Evolutionary conservation across 176 grass and related monocot species (phyloP), one percentile per base, ranked within the genome.

Genomic region (Raddia distichophylla): DNA sequence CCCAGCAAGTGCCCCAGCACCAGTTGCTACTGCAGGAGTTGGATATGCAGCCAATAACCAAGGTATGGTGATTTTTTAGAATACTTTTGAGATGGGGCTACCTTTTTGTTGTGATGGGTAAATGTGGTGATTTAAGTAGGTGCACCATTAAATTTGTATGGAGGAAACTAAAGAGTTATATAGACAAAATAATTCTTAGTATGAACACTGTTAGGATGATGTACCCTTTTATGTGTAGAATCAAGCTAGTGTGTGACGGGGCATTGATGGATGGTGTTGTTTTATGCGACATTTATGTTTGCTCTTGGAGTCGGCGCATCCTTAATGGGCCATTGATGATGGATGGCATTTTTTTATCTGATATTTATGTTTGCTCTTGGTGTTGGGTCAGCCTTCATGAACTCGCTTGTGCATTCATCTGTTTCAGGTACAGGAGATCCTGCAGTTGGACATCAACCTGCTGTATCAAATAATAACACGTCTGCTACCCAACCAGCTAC

Each of bases 391-490:
- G 20, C 56, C 50, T 87, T 80, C 60, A 51, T 74, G 82, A 83
- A 71, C 73, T 89, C 35, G 73, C 71, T 83, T 77, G 69, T 78
- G 32, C 85, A 86, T 84, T 74, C 80, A 79, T 90, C 87, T 62
- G 80, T 88, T 79, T 79, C 87, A 84, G 87, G 92, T 43, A 87
- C 93, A 60, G 83, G 81, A 47, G 88, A 71, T 60, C 81, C 81
- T 60, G 77, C 77, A 55, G 81, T 80, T 75, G 91, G 78, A 67
- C 86, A 80, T 59, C 81, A 85, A 46, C 91, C 85, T 0, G 74
- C 83, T 54, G 82, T 85, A 72, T 79, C 89, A 67, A 96, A 90
- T 61, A 90, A 85, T 73, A 99, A 99, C 82, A 69, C 49, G 1
- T 76, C 87, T n/a, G 45, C 75, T 87, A 60, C 90, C 22, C 93